Percentiles rank a stretch among this genome's conserved stretches.
Evolutionary conservation across 805 yeast species (phyloP).

Genomic region (Cephaloascus albidus): DNA sequence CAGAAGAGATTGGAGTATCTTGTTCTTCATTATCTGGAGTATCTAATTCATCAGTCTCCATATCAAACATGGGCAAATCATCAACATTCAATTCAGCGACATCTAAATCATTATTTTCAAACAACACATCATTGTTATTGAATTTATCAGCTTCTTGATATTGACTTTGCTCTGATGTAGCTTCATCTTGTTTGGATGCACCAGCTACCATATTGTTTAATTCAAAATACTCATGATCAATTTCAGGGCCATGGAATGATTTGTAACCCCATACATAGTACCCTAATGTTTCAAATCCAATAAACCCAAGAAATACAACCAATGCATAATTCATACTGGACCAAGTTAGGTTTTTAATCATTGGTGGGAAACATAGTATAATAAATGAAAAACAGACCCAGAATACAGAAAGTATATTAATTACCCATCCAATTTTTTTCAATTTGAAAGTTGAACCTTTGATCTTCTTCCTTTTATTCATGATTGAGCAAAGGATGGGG

Average conservation of each 20-base stretch:
- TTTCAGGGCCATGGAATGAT: conserved; percentile 55
- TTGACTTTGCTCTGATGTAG: too few relatives aligned
- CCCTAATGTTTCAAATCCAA: conserved; percentile 36
- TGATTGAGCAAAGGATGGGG: conserved; percentile 56
- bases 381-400: conserved; percentile 55
- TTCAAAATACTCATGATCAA: conserved; percentile 35
- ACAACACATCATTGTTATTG: too few relatives aligned
- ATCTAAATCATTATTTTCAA: too few relatives aligned
- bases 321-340: conserved; percentile 52
- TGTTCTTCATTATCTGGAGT: too few relatives aligned
- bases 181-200: too few relatives aligned
- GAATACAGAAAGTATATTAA: conserved; percentile 47
- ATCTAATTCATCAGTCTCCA: too few relatives aligned
- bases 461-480: conserved; percentile 51
- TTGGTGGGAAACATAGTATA: conserved; percentile 65
- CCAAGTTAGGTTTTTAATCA: conserved; percentile 31
- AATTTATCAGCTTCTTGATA: too few relatives aligned
- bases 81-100: too few relatives aligned
- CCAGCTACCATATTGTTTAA: conserved; percentile 20
- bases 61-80: too few relatives aligned
- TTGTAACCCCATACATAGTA: conserved; percentile 54
- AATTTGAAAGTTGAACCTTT: conserved; percentile 63
- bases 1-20: too few relatives aligned
- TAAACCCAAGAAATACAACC: conserved; percentile 44
- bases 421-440: conserved; percentile 51